Evolutionary conservation across 169 alveolate species (phyloP), one percentile per base, ranked within the genome.

Genomic region (Perkinsus marinus): DNA sequence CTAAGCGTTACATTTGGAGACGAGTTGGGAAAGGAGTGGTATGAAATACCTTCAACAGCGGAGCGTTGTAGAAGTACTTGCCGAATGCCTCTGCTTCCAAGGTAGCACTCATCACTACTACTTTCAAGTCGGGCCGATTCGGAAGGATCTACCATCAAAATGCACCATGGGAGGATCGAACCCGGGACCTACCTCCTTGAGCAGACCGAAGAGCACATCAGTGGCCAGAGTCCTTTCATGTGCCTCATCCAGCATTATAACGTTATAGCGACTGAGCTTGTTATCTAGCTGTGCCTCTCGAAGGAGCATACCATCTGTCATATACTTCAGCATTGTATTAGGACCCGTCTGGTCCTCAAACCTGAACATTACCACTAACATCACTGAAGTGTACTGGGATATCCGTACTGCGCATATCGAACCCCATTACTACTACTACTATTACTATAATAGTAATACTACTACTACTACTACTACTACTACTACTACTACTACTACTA

Each of bases 241-340:
- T 6, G 99, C 99, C 93, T 99, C 99, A 95, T 99, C 99, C 90
- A 99, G 94, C 37, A 98, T 96, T 68, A 99, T 96, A 3, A 97
- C 96, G 68, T 97, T 96, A 94, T 98, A 98, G 46, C 79, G 30
- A 38, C 95, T 95, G 43, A 98, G 96, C 93, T 94, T 68, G n/a
- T 97, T 97, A 92, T 98, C 99, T 57, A 94, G 93, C 96, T 98
- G 97, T 36, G 99, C 99, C 93, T 99, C 99, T 94, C 99, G 95
- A 90, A 99, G 94, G 39, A 99, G 95, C 99, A 98, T 98, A 46
- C 99, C 99, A 95, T 99, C 99, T 41, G 99, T 99, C 94, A 98
- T 93, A 96, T 98, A 99, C 94, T 98, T 98, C 22, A 99, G 95
- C 46, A 96, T 91, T 0, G 99, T 99, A 90, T 96, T 96, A 37